Percentiles rank a stretch among this genome's conserved stretches.
Conservation (phyloP, 805 yeast genomes). For the Candida montana region DNA sequence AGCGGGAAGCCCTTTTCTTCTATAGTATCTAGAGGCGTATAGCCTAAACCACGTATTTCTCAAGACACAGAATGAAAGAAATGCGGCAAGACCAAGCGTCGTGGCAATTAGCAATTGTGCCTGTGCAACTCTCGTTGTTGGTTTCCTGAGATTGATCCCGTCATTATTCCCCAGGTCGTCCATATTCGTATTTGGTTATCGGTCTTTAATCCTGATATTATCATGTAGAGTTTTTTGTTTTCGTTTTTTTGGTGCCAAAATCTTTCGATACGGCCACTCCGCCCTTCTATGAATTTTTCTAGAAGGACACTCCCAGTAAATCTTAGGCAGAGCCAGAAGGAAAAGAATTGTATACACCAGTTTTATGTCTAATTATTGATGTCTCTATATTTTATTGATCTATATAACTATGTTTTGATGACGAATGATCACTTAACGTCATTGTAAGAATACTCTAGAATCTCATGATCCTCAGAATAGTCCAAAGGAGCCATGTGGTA, state of each 20-base stretch:
- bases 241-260: background rate
- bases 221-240: too few relatives aligned
- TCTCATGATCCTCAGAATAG: background rate
- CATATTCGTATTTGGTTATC: slow-evolving; percentile 33
- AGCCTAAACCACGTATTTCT: slow-evolving; percentile 73
- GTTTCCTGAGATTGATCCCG: slow-evolving; percentile 21
- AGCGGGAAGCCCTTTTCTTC: slow-evolving; percentile 50
- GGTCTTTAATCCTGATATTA: too few relatives aligned
- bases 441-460: background rate
- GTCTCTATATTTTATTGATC: background rate
- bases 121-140: slow-evolving; percentile 51
- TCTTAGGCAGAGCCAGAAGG: too few relatives aligned
- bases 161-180: slow-evolving; percentile 3
- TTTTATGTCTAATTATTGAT: too few relatives aligned
- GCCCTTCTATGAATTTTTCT: too few relatives aligned
- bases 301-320: too few relatives aligned
- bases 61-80: slow-evolving; percentile 62
- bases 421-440: background rate
- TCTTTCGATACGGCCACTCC: background rate
- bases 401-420: background rate
- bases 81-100: slow-evolving; percentile 62
- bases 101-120: slow-evolving; percentile 73
- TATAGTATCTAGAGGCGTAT: slow-evolving; percentile 66
- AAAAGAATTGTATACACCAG: too few relatives aligned
- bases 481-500: slow-evolving; percentile 5